These are phyloP conservation scores for Pneumocystis carinii DNA, from an alignment of 1,139 yeast genomes.

Conservation along the genomic window DNA sequence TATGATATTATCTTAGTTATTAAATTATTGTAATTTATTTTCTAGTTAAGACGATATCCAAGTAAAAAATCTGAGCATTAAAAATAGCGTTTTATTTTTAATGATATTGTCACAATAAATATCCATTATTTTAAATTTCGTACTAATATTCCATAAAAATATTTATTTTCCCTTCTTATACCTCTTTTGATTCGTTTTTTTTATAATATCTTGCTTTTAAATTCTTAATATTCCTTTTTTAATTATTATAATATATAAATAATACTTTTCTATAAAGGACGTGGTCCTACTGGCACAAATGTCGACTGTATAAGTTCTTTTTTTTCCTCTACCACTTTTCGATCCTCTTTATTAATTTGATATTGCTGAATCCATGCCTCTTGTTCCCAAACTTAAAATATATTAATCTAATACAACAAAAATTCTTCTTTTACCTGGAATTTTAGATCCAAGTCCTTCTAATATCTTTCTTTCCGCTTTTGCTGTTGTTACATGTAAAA, in stretches of 20 bases:
- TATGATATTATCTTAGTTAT: background rate
- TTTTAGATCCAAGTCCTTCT: constrained; percentile 13
- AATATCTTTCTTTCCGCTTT: constrained; percentile 11
- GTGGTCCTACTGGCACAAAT: background rate
- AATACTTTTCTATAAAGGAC: background rate
- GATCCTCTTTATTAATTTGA: constrained; percentile 11
- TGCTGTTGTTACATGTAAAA: constrained; percentile 20
- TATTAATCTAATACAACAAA: background rate
- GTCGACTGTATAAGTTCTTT: background rate
- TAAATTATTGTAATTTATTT: background rate
- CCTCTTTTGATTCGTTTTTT: no score
- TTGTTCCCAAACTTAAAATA: constrained; percentile 15
- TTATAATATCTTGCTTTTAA: no score
- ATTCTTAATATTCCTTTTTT: no score
- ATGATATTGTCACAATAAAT: background rate
- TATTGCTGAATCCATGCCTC: constrained; percentile 15
- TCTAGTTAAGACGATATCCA: background rate
- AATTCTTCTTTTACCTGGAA: constrained; percentile 9
- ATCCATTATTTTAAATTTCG: background rate
- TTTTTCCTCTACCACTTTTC: background rate
- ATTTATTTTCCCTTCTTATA: no score
- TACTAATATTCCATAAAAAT: background rate
- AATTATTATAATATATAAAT: no score
- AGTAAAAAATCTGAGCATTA: background rate
- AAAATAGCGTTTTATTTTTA: background rate